phyloP scores from a whole-genome alignment of 805 yeast species.

The Lipomyces kockii region DNA sequence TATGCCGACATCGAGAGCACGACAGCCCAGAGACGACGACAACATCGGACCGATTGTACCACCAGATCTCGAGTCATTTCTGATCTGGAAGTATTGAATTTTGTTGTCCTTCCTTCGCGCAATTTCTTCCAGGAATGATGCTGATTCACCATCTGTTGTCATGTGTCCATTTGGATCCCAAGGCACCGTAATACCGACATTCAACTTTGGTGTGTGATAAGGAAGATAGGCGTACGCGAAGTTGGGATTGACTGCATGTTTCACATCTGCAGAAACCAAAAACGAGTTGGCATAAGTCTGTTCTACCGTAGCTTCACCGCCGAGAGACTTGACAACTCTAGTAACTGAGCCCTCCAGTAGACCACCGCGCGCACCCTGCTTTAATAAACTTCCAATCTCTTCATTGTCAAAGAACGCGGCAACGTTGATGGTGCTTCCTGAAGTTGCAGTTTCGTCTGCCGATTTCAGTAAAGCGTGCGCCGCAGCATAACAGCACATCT shows the following conservation, averaged over 20 bases:
- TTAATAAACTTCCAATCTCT: slow-evolving; percentile 77
- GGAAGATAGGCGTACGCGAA: slow-evolving; percentile 61
- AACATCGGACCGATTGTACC: slow-evolving; percentile 80
- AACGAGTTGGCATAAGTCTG: slow-evolving; percentile 66
- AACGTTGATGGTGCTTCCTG: slow-evolving; percentile 47
- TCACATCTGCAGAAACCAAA: slow-evolving; percentile 80
- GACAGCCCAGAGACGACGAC: slow-evolving; percentile 47
- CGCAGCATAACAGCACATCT: slow-evolving; percentile 78
- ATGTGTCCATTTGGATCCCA: slow-evolving; percentile 78
- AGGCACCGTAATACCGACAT: slow-evolving; percentile 70
- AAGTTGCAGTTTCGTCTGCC: slow-evolving; percentile 43
- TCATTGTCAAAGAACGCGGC: slow-evolving; percentile 77
- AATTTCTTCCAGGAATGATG: slow-evolving; percentile 68
- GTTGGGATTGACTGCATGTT: slow-evolving; percentile 80
- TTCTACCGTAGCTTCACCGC: slow-evolving; percentile 40
- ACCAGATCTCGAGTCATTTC: slow-evolving; percentile 85
- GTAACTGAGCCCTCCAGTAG: slow-evolving; percentile 63
- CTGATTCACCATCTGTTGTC: slow-evolving; percentile 78
- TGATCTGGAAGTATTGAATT: slow-evolving; percentile 78
- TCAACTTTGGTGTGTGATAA: slow-evolving; percentile 78
- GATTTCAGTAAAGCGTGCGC: slow-evolving; percentile 58
- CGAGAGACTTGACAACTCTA: slow-evolving; percentile 44
- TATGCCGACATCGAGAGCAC: slow-evolving; percentile 71
- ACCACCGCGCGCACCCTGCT: slow-evolving; percentile 84
- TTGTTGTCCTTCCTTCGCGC: slow-evolving; percentile 66